These are phyloP conservation scores for Lactarius vividus DNA, from an alignment of 768 basidiomycete species.

Conservation along the genomic window DNA sequence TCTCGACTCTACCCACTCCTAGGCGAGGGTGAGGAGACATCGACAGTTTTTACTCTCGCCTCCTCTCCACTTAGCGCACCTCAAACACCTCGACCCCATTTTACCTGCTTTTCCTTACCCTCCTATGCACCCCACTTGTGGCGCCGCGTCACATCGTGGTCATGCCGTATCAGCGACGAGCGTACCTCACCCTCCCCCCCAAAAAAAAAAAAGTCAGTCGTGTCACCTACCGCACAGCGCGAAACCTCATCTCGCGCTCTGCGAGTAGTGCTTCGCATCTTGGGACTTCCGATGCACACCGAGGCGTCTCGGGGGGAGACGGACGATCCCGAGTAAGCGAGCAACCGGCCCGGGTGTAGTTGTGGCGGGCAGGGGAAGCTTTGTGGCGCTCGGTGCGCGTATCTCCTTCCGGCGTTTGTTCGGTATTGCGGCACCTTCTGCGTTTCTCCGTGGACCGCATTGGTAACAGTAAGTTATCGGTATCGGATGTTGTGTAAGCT, in stretches of 20 bases:
- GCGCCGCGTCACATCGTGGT: slow-evolving; percentile 59
- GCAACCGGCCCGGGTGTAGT: slow-evolving; percentile 78
- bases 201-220: no score
- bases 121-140: slow-evolving; percentile 61
- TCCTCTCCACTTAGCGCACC: slow-evolving; percentile 57
- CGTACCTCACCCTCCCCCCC: slow-evolving; percentile 45
- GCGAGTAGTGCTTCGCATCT: slow-evolving; percentile 61
- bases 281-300: slow-evolving; percentile 34
- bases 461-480: background rate
- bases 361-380: slow-evolving; percentile 33
- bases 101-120: slow-evolving; percentile 57
- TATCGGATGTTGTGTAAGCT: background rate
- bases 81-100: no score
- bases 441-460: background rate
- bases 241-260: slow-evolving; percentile 54
- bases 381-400: background rate
- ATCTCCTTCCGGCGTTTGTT: background rate
- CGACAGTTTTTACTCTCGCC: slow-evolving; percentile 32
- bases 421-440: background rate
- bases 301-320: slow-evolving; percentile 53
- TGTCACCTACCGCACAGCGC: slow-evolving; percentile 60
- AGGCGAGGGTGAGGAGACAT: slow-evolving; percentile 21
- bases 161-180: slow-evolving; percentile 65
- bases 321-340: slow-evolving; percentile 71
- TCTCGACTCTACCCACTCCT: background rate